Evolutionary conservation across 2,329 filamentous ascomycete genomes (phyloP), one percentile per base, ranked within the genome.

Genomic region (Ophiostoma ulmi): DNA sequence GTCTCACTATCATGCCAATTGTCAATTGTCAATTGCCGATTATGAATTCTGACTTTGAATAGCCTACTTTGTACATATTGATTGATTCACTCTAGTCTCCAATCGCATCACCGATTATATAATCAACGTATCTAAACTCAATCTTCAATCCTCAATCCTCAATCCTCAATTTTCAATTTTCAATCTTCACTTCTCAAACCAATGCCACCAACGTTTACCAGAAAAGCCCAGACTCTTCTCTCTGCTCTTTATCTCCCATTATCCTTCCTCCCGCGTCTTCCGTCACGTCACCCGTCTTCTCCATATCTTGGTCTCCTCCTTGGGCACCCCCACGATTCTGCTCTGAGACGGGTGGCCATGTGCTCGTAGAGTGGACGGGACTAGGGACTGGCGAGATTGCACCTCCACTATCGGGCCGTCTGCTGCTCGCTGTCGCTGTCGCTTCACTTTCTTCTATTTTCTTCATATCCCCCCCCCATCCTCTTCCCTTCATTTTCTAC

Each of bases 271-370:
- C 10, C 44, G 7, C 44, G 41, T 31, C 31, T 48, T 48, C 17
- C 52, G 22, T 22, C 13, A 14, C 44, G 13, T 48, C 44, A 14
- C 38, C 38, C 13, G 44, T 48, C 44, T 10, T 31, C 35, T 35
- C 35, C 20, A 64, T 64, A 38, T 38, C 61, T 36, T 22, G 22
- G 58, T 64, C 31, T 14, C 31, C 26, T 36, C 58, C 22, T 61
- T 31, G 17, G 36, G 63, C 63, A 65, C 63, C 63, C 63, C 63
- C 63, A 65, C 63, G 63, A 41, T 65, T 31, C 36, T 63, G 22
- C 35, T 39, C 63, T 65, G 63, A 38, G 63, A 38, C 61, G 61
- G 61, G 35, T 64, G 31, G 63, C 63, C 63, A 65, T 65, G 63
- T 65, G 63, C 35, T 36, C 36, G 8, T 6, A 61, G 11, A 65